Evolutionary conservation across 192 early-diverging fungal genomes (phyloP), one percentile per base, ranked within the genome.

Genomic region (Linnemannia elongata): DNA sequence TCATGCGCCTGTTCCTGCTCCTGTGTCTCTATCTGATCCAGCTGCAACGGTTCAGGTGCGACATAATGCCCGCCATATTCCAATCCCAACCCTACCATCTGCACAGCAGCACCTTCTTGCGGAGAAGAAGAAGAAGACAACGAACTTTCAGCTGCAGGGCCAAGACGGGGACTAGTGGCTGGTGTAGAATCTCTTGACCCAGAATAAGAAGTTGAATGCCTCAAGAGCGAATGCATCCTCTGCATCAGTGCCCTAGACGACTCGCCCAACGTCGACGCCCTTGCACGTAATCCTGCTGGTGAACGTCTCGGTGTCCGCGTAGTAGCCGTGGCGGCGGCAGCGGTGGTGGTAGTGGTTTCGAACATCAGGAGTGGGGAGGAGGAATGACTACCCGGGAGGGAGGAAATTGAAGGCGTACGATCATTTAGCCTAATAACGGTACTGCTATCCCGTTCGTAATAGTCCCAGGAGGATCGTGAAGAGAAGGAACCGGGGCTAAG

Each of bases 201-300:
- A 10, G 38, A n/a, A 18, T 52, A 52, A 30, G 72, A 45, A 10
- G 72, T 30, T 13, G 76, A 69, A 33, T 69, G 77, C 30, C 42
- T 44, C 71, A 39, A 77, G 27, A 86, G 69, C 9, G 75, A n/a
- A 6, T 86, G 83, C 83, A 86, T 80, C 18, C 70, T 76, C 38
- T 77, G 78, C 9, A 86, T 69, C 45, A 86, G 35, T 15, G 80
- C 27, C 71, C 70, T 86, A 22, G 78, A 80, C 12, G 83, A 86
- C 27, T 86, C 83, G 47, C 83, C 83, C 10, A 86, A 9, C 1
- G 83, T 86, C 0, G 83, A 77, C 2, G 79, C 75, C 1, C 83
- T 80, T 22, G 45, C 42, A 0, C 68, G 49, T 5, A 70, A 5
- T 42, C 75, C 49, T 27, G 9, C 22, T 33, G 30, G 12, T 33